Base-by-base conservation (phyloP, 371 early-diverging fungal species). In the Mortierella sp. region DNA sequence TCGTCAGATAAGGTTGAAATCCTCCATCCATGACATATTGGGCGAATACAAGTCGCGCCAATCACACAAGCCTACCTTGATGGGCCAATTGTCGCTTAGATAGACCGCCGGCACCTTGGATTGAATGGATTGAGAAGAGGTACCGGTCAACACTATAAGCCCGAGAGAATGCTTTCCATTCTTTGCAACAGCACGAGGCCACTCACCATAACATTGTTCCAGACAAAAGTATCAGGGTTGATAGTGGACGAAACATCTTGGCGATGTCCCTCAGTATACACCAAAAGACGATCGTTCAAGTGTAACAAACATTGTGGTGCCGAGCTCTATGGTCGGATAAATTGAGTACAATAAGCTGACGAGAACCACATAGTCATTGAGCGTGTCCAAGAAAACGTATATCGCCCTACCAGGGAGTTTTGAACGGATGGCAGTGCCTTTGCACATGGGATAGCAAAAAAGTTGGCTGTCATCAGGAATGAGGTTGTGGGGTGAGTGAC, bases 41-140 rank as follows among this genome's bases (percentile, higher is more conserved):
- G 28, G 19, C 28, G 21, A 12, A 6, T 34, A 2, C 28, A 38
- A n/a, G 34, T 48, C 6, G 13, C 54, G 39, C 26, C 23, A 3
- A 19, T n/a, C n/a, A n/a, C n/a, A n/a, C n/a, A n/a, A n/a, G n/a
- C 71, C 63, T 83, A 91, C 91, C 58, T 86, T 84, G 28, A 93
- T 92, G 6, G 95, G 95, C 95, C 95, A 95, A 64, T 94, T 92
- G 45, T 88, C 88, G 9, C 91, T 84, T 49, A 94, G 86, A 64
- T 95, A 95, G 65, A 90, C 86, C 12, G 82, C 78, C 1, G 95
- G 95, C 47, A 91, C 87, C 87, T 92, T 66, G 3, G 26, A 13
- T 13, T 21, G 26, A 19, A 46, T 10, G 18, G 19, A 18, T 6
- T 18, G 46, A 46, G n/a, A 67, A 24, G 7, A 10, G 45, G 38